Percentiles rank a stretch among this genome's conserved stretches.
Conservation (phyloP, 2,329 filamentous ascomycete species). For the Neofusicoccum umdonicola region DNA sequence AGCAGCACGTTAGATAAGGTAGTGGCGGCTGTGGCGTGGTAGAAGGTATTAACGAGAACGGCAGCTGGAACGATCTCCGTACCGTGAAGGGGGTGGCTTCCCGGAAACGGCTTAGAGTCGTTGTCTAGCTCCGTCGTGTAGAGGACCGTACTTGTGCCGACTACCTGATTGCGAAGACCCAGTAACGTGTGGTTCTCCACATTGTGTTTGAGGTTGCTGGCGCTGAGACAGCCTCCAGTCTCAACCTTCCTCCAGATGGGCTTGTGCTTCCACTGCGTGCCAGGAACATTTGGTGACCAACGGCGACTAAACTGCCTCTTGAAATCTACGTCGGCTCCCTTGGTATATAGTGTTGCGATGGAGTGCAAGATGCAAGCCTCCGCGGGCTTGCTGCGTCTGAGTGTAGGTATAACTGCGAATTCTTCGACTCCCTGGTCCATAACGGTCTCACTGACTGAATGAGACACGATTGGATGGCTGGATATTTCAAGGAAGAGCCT, state of each 20-base stretch:
- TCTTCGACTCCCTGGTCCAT: slow-evolving; percentile 27
- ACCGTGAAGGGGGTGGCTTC: too few relatives aligned
- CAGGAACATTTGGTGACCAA: too few relatives aligned
- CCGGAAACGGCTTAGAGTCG: too few relatives aligned
- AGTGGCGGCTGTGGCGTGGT: slow-evolving; percentile 30
- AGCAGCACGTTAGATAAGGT: slow-evolving; percentile 35
- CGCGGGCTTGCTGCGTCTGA: slow-evolving; percentile 29
- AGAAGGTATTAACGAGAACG: slow-evolving; percentile 41
- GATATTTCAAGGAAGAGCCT: slow-evolving; percentile 42
- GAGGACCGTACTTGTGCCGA: slow-evolving; percentile 25
- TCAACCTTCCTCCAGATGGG: too few relatives aligned
- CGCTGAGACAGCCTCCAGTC: too few relatives aligned
- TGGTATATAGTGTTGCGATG: slow-evolving; percentile 30
- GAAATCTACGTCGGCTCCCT: slow-evolving; percentile 31
- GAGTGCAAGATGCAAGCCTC: slow-evolving; percentile 27
- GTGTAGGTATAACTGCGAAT: slow-evolving; percentile 29
- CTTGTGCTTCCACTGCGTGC: too few relatives aligned
- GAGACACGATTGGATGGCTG: slow-evolving; percentile 41
- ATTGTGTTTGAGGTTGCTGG: too few relatives aligned
- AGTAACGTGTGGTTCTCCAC: too few relatives aligned
- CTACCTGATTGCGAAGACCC: slow-evolving; percentile 19
- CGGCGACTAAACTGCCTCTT: not conserved
- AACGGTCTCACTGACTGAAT: slow-evolving; percentile 43
- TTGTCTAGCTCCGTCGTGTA: slow-evolving; percentile 13
- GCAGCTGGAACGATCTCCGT: too few relatives aligned